These are phyloP conservation scores for Fusarium sp. DNA, from an alignment of 2,329 filamentous ascomycete species.

Conservation along the genomic window DNA sequence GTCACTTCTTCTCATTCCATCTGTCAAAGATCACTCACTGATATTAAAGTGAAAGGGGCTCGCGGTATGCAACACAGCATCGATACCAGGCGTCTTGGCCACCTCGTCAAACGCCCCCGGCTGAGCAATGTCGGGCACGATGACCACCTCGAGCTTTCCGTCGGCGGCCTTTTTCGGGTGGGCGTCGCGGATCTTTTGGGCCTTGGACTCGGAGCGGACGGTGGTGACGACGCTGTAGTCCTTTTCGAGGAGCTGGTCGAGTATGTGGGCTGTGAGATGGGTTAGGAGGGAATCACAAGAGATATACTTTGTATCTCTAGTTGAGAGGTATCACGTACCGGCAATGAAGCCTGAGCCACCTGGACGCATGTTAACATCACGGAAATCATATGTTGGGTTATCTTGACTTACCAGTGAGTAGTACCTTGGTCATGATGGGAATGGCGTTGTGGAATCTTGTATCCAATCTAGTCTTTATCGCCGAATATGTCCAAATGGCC, in stretches of 20 bases:
- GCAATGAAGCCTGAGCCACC: slow-evolving; percentile 53
- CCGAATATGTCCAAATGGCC: background rate
- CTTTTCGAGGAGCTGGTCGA: slow-evolving; percentile 64
- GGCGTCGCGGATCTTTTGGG: slow-evolving; percentile 62
- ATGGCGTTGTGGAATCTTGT: background rate
- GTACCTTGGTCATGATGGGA: slow-evolving; percentile 46
- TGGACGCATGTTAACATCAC: slow-evolving; percentile 26
- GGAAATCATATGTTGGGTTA: background rate
- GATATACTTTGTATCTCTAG: background rate
- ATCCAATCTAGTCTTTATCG: background rate
- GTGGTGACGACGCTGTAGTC: slow-evolving; percentile 67
- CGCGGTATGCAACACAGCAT: slow-evolving; percentile 71
- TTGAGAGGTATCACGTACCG: slow-evolving; percentile 38
- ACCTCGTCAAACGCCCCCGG: slow-evolving; percentile 79
- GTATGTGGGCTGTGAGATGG: slow-evolving; percentile 60
- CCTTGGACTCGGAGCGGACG: slow-evolving; percentile 66
- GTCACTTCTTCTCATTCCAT: no score
- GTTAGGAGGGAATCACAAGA: background rate
- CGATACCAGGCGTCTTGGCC: slow-evolving; percentile 61
- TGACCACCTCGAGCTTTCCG: slow-evolving; percentile 61
- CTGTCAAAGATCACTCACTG: slow-evolving; percentile 43
- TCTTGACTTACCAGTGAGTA: slow-evolving; percentile 45
- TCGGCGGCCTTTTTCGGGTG: slow-evolving; percentile 54
- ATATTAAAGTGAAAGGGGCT: slow-evolving; percentile 69
- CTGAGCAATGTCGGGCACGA: slow-evolving; percentile 83